Evolutionary conservation across 345 rosid genomes (phyloP), one percentile per base, ranked within the genome.

Genomic region (Pistacia integerrima): DNA sequence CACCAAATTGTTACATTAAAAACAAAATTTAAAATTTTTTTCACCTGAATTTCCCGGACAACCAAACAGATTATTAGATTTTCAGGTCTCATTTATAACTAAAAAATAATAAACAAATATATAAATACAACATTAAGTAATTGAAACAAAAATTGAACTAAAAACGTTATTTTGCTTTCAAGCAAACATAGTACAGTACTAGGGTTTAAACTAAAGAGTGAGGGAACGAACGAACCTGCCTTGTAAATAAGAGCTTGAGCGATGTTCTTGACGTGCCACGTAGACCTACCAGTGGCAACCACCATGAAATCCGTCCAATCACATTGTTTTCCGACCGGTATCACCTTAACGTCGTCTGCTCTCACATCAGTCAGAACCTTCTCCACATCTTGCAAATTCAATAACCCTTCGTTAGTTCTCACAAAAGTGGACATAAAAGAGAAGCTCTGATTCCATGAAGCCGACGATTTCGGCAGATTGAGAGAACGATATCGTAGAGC

Each of bases 211-310:
- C 41, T 33, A 51, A 55, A 54, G 16, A 16, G 55, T 14, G 60
- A 61, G 61, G 20, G 44, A 11, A 35, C 64, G 36, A 62, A 5
- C 58, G 54, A 48, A 57, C 69, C 11, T 69, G 61, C 97, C 93
- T 82, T 87, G 85, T 92, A 90, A 76, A 90, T 38, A 41, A 92
- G 93, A 70, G 98, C 94, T 74, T 86, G 90, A 4, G 97, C 98
- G 74, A 95, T 93, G 84, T 93, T 96, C 84, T 77, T 91, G 66
- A 96, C 90, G 77, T 93, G 98, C 98, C 97, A 92, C 3, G 90
- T 78, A 28, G 98, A 96, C 87, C 98, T 80, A 20, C 98, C 97
- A 70, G 98, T 92, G 81, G 97, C 94, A 58, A 95, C 65, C 69
- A 95, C 95, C 78, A 90, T 88, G 81, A 79, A 85, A 83, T 93